Evolutionary conservation across 177 flowering plant species (phyloP), one percentile per base, ranked within the genome.

Genomic region (Vitis hybrid): DNA sequence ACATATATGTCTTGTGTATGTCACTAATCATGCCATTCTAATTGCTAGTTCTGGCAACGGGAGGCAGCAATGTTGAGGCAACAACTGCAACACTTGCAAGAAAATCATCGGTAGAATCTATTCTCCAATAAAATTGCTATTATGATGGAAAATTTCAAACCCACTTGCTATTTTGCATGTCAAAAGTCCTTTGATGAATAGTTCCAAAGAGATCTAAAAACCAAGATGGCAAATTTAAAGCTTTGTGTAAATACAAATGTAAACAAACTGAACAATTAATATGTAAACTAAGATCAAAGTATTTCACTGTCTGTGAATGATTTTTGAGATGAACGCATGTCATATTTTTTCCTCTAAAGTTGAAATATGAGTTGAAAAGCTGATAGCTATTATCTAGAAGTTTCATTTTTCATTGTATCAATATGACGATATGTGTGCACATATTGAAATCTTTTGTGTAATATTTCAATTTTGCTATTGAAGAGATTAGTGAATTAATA

Each of bases 11-110:
- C 18, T 12, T 35, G 7, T 46, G 20, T 21, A 49, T 7, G 18
- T 11, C 51, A 30, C 65, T 56, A 10, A 60, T 18, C 3, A 2
- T 53, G 56, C 18, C 15, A 14, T 3, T 61, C 54, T 58, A 60
- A 51, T 72, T 74, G 12, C 69, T 74, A 84, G 87, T 82, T 73
- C 59, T 84, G 87, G 87, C 87, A 82, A 78, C 70, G 77, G 77
- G 87, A 84, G 64, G 85, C 81, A 63, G 79, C 80, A 72, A 78
- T 70, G 58, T 65, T 84, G 30, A 76, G 76, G 67, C 84, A 84
- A 64, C 83, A 84, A 64, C 68, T 84, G 69, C 85, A 79, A 51
- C 72, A 56, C 64, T 73, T 84, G 63, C 85, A 84, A 65, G 87
- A 84, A 68, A 80, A 68, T 65, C 83, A 84, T 49, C 63, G 87